A percentile compares a stretch with the other conserved stretches of the same genome.
These are phyloP conservation scores for Heimioporus punctisporus DNA, from an alignment of 1,284 basidiomycete genomes.

Conservation along the genomic window DNA sequence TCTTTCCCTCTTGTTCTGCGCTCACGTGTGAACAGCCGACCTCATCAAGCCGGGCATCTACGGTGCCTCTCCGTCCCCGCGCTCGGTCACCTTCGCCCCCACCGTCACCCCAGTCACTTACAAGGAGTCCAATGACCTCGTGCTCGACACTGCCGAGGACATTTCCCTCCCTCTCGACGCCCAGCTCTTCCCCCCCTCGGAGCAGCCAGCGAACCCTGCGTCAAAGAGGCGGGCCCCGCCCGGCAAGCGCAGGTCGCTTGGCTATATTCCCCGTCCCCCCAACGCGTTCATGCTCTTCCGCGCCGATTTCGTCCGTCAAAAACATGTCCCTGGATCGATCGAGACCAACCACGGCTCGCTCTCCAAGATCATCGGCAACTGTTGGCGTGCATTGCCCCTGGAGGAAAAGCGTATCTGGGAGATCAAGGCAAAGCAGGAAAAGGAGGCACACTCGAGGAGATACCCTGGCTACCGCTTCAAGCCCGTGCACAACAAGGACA, in stretches of 20 bases:
- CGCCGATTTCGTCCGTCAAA: conserved; percentile 82
- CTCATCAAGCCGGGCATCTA: conserved; percentile 61
- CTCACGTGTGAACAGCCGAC: conserved; percentile 24
- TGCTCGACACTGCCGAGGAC: conserved; percentile 33
- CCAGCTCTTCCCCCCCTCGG: conserved; percentile 49
- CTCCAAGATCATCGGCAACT: conserved; percentile 74
- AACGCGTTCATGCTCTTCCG: conserved; percentile 97
- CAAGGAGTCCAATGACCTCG: conserved; percentile 45
- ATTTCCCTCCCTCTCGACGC: conserved; percentile 19
- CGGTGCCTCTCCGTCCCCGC: conserved; percentile 44
- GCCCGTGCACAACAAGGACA: conserved; percentile 70
- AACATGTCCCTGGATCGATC: conserved; percentile 81
- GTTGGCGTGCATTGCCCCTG: conserved; percentile 65
- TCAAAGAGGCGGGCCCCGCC: conserved; percentile 47
- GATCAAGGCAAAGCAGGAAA: conserved; percentile 62
- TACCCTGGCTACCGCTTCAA: conserved; percentile 76
- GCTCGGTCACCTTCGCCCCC: conserved; percentile 69
- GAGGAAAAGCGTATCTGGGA: conserved; percentile 74
- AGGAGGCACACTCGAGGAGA: conserved; percentile 61
- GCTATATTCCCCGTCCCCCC: conserved; percentile 86
- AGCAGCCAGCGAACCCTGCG: conserved; percentile 36
- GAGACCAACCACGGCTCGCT: conserved; percentile 83
- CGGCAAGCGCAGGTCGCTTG: conserved; percentile 62
- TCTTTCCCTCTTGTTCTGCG: accelerated
- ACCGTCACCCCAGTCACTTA: conserved; percentile 71